A percentile compares a stretch with the other conserved stretches of the same genome.
phyloP scores from a whole-genome alignment of 2,329 filamentous ascomycete species.

The Alternaria sp. region DNA sequence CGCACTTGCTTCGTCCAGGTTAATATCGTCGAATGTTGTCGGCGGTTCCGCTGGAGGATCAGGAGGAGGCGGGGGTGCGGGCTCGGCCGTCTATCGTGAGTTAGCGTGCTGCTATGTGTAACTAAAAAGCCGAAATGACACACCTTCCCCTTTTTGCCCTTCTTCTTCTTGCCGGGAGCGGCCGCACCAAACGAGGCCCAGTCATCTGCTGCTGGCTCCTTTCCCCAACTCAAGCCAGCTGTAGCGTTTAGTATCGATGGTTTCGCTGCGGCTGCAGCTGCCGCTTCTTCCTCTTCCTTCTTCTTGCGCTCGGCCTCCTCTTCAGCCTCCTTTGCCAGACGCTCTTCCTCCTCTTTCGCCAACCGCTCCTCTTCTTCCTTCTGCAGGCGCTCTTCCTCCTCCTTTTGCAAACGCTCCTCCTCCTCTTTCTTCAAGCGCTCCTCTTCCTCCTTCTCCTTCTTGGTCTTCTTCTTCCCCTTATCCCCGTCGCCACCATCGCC shows the following conservation, averaged over 20 bases:
- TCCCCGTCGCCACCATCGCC: conserved; percentile 41
- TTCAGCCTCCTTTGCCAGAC: conserved; percentile 47
- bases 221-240: conserved; percentile 38
- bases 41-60: conserved; percentile 39
- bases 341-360: conserved; percentile 39
- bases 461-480: conserved; percentile 50
- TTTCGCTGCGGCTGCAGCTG: conserved; percentile 34
- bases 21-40: conserved; percentile 56
- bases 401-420: conserved; percentile 47
- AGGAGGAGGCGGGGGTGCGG: conserved; percentile 38
- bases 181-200: conserved; percentile 33
- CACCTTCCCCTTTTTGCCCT: conserved; percentile 50
- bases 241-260: conserved; percentile 31
- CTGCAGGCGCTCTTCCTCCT: conserved; percentile 42
- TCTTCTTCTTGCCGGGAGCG: conserved; percentile 42
- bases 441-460: conserved; percentile 46
- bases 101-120: conserved; percentile 39
- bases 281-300: conserved; percentile 44
- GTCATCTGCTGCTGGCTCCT: conserved; percentile 37
- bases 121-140: conserved; percentile 42
- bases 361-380: conserved; percentile 47
- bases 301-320: conserved; percentile 48
- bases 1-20: conserved; percentile 51
- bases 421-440: conserved; percentile 47
- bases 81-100: conserved; percentile 33